phyloP scores from a whole-genome alignment of 2,329 filamentous ascomycete species.

The Nemania sp. region DNA sequence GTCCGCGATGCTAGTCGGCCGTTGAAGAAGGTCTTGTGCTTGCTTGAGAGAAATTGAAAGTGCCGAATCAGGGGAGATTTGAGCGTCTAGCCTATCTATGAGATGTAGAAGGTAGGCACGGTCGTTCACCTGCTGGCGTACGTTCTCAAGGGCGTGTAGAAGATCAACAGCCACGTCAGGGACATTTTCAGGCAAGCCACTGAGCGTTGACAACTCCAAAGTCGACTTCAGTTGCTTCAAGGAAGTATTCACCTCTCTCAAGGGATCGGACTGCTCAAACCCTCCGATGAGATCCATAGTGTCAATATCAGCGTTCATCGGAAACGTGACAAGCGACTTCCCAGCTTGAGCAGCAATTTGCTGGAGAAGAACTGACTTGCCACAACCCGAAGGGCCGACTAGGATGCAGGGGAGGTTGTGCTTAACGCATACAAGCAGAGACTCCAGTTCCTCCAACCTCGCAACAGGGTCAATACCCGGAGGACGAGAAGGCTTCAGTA shows the following conservation, averaged over 20 bases:
- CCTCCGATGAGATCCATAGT: conserved; percentile 97
- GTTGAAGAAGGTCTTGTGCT: conserved; percentile 55
- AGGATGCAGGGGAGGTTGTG: conserved; percentile 88
- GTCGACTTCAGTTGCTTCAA: conserved; percentile 47
- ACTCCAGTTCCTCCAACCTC: conserved; percentile 77
- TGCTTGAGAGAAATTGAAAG: conserved; percentile 54
- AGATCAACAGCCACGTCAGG: conserved; percentile 55
- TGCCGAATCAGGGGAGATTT: conserved; percentile 50
- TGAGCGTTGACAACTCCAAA: conserved; percentile 55
- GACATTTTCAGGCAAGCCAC: conserved; percentile 51
- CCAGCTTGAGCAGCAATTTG: conserved; percentile 81
- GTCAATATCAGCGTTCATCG: conserved; percentile 93
- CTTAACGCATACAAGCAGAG: conserved; percentile 83
- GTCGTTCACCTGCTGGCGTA: conserved; percentile 45
- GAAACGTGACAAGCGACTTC: conserved; percentile 76
- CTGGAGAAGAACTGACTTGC: conserved; percentile 81
- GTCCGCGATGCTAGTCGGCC: conserved; percentile 64
- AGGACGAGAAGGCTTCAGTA: conserved; percentile 56
- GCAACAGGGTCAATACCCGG: conserved; percentile 55
- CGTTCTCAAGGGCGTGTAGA: conserved; percentile 53
- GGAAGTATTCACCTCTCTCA: conserved; percentile 70
- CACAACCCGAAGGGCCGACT: conserved; percentile 81
- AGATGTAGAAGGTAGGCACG: conserved; percentile 46
- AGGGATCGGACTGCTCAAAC: conserved; percentile 90
- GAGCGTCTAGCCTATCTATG: conserved; percentile 47